Conservation (phyloP, 768 basidiomycete genomes). For the Lentinula aciculospora region DNA sequence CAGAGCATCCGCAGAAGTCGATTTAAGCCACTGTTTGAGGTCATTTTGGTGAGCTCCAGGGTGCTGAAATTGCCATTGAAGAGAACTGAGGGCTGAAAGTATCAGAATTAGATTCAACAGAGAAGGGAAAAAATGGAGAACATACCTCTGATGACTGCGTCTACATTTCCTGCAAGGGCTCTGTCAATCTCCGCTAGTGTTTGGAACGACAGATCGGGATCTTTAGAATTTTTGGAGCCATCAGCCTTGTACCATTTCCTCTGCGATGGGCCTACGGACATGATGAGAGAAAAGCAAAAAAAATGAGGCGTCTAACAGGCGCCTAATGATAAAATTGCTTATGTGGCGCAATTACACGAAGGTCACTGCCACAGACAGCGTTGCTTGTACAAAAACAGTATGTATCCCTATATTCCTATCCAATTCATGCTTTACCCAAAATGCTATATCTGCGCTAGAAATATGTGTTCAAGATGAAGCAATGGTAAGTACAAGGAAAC, state of each 20-base stretch:
- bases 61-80: constrained; percentile 1
- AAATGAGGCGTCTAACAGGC: neutral
- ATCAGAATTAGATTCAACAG: neutral
- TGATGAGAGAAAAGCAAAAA: neutral
- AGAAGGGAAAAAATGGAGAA: neutral
- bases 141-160: neutral
- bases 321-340: neutral
- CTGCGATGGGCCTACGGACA: neutral
- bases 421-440: neutral
- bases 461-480: neutral
- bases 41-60: neutral
- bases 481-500: too few relatives aligned
- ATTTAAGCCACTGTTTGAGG: neutral
- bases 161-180: neutral
- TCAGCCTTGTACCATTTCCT: neutral
- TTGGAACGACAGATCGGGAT: neutral
- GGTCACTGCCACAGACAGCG: too few relatives aligned
- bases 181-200: neutral
- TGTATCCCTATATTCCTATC: neutral
- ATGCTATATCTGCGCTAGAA: neutral
- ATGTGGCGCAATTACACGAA: neutral
- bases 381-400: too few relatives aligned
- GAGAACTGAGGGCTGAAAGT: neutral
- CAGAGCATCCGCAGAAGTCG: neutral
- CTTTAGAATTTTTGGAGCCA: neutral